phyloP scores from a whole-genome alignment of 805 yeast genomes.

The Pichia kluyveri region DNA sequence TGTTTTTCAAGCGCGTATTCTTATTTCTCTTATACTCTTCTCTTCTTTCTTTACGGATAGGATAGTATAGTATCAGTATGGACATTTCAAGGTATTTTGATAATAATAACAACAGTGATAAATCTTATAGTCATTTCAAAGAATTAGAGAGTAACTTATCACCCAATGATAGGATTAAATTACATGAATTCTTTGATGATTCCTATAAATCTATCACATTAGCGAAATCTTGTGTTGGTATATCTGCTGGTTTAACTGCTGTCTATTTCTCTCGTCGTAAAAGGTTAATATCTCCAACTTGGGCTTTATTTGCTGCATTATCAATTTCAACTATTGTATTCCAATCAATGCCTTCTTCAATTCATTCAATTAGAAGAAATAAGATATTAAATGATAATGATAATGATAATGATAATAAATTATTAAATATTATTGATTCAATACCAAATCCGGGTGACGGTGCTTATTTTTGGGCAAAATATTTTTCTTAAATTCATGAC shows the following conservation, averaged over 20 bases:
- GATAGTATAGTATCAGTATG: no score
- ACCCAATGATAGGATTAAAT: constrained; percentile 30
- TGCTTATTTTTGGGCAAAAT: constrained; percentile 33
- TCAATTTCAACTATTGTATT: constrained; percentile 27
- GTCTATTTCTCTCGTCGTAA: constrained; percentile 33
- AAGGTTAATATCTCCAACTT: constrained; percentile 30
- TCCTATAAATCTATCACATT: constrained; percentile 27
- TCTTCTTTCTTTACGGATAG: no score
- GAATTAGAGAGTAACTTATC: constrained; percentile 33
- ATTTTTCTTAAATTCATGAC: constrained; percentile 36
- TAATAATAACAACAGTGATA: constrained; percentile 2
- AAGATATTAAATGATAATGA: no score
- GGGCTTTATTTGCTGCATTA: constrained; percentile 33
- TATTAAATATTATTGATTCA: constrained; percentile 12
- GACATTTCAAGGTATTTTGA: no score
- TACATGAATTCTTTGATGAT: constrained; percentile 30
- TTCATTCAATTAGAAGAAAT: constrained; percentile 26
- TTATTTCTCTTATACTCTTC: no score
- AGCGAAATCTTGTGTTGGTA: constrained; percentile 31
- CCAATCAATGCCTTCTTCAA: constrained; percentile 22
- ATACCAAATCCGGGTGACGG: constrained; percentile 19
- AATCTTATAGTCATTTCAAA: constrained; percentile 38
- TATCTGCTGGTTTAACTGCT: constrained; percentile 31
- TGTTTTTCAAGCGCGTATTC: no score
- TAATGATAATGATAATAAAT: constrained; percentile 13